Base-by-base conservation (phyloP, 169 alveolate genomes). In the Plasmodium cynomolgi region DNA sequence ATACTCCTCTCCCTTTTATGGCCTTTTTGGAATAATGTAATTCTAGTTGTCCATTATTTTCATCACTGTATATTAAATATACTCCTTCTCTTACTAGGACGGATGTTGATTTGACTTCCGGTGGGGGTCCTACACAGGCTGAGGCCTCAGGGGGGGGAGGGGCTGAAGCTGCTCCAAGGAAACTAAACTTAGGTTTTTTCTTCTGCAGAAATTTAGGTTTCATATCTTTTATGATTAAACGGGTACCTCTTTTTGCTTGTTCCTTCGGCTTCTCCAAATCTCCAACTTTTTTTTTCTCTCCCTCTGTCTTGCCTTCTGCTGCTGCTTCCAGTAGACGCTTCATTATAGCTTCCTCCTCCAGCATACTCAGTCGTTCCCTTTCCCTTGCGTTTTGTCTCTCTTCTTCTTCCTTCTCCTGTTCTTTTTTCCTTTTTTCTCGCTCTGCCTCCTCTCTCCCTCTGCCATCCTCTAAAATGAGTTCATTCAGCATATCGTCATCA, bases 91-190 rank as follows among this genome's bases (percentile, higher is more conserved):
- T 31, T 50, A 90, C 44, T 17, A 44, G 62, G 4, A 90, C 75
- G 9, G 47, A 26, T 44, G 94, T 90, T 90, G 33, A 31, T 81
- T 72, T 90, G 3, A 81, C 91, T 74, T 58, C 80, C 17, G 94
- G 94, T 29, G 91, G 91, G 3, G 81, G 75, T 0, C 94, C 94
- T 9, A 44, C 23, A 54, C 94, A 90, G 9, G 73, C 44, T 33
- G 75, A 33, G 71, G 73, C 71, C 8, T 23, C 79, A 1, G 94
- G 94, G 2, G 94, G 94, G n/a, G 31, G 73, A 39, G 94, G 94
- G 20, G 94, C 94, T 68, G 94, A 15, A 26, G 94, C 94, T 54
- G 90, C 90, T 11, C 94, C 91, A 68, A 81, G 68, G 39, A 90
- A 90, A 90, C 75, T 81, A 44, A 90, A 33, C 73, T 90, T 79